Conservation (phyloP, 495 filamentous ascomycete species). For the Tuber aestivum region DNA sequence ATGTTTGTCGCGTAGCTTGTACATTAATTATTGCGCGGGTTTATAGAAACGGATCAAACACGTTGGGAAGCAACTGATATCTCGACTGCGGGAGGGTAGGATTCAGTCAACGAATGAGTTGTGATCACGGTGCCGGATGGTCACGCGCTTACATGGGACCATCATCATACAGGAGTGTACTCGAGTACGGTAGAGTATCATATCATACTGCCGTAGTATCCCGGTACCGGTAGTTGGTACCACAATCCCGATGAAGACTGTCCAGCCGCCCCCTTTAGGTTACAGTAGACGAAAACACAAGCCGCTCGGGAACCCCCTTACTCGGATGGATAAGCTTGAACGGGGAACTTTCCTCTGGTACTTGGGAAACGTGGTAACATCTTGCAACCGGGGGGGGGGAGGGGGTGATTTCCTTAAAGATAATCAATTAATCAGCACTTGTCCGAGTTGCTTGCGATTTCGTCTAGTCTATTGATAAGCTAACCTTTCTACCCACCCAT, state of each 20-base stretch:
- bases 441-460: no score
- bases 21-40: not conserved
- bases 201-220: not conserved
- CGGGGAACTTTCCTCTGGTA: no score
- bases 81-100: not conserved
- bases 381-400: no score
- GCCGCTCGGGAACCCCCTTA: no score
- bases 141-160: not conserved
- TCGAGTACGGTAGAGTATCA: no score
- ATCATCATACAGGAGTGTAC: not conserved
- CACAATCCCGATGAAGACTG: not conserved
- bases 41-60: not conserved
- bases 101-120: not conserved
- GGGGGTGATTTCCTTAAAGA: no score
- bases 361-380: no score
- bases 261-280: not conserved
- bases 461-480: not conserved
- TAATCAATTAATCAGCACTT: no score
- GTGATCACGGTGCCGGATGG: not conserved
- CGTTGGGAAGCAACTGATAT: not conserved
- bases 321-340: no score
- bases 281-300: no score
- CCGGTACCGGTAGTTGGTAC: not conserved
- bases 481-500: not conserved
- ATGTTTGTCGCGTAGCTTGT: not conserved